These are phyloP conservation scores for Phlegmacium glaucopus DNA, from an alignment of 768 basidiomycete species.

Conservation along the genomic window DNA sequence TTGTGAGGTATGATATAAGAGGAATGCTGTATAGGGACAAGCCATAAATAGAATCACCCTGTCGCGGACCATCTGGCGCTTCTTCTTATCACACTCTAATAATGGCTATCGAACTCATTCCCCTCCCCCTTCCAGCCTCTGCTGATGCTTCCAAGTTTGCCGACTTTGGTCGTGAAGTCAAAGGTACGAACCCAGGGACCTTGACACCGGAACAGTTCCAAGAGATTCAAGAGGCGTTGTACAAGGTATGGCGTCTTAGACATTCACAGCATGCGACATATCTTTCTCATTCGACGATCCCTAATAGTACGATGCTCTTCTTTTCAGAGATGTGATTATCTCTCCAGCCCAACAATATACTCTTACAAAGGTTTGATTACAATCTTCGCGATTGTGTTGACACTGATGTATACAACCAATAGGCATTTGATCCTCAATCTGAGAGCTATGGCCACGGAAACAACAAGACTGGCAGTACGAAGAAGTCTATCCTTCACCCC, in stretches of 20 bases:
- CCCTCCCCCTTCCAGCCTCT: conserved; percentile 70
- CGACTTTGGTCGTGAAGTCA: conserved; percentile 76
- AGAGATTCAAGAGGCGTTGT: conserved; percentile 68
- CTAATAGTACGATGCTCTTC: conserved; percentile 60
- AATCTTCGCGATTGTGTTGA: neutral
- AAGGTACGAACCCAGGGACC: conserved; percentile 63
- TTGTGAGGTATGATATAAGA: neutral
- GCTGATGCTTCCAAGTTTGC: conserved; percentile 65
- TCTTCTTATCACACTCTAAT: conserved; percentile 3
- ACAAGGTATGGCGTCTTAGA: conserved; percentile 51
- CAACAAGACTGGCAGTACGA: conserved; percentile 73
- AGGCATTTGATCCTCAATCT: conserved; percentile 72
- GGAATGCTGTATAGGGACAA: no score
- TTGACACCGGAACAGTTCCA: conserved; percentile 59
- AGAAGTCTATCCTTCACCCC: conserved; percentile 82
- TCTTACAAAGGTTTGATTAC: conserved; percentile 66
- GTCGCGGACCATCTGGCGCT: neutral
- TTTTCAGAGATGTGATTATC: conserved; percentile 69
- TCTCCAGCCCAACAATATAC: conserved; percentile 83
- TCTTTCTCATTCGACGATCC: conserved; percentile 1
- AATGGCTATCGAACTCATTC: conserved; percentile 69
- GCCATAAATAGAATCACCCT: conserved; percentile 8
- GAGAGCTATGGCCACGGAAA: conserved; percentile 83
- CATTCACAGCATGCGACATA: neutral
- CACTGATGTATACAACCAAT: neutral